These are phyloP conservation scores for Penicillium coprophilum DNA, from an alignment of 495 filamentous ascomycete species.

Conservation along the genomic window DNA sequence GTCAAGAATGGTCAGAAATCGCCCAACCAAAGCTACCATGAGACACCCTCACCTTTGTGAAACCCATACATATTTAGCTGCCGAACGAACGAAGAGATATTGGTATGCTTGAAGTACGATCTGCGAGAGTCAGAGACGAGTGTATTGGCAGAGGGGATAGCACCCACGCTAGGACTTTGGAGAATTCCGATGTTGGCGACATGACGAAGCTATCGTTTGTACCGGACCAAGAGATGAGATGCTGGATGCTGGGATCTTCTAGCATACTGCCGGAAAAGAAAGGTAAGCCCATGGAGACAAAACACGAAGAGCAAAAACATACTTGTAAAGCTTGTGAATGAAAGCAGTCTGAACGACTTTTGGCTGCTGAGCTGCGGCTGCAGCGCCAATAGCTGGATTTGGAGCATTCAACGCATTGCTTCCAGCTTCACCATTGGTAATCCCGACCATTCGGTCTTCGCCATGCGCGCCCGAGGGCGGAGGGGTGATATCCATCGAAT, in stretches of 20 bases:
- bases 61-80: conserved; percentile 99
- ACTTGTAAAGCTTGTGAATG: conserved; percentile 99
- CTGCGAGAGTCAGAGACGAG: conserved; percentile 27
- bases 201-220: conserved; percentile 97
- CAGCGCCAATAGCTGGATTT: conserved; percentile 59
- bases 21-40: neutral
- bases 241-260: conserved; percentile 87
- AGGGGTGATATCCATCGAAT: conserved; percentile 53
- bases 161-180: conserved; percentile 93
- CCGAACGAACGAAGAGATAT: conserved; percentile 96
- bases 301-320: conserved; percentile 32
- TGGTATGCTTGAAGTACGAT: conserved; percentile 98
- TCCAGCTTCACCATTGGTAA: conserved; percentile 45
- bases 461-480: conserved; percentile 45
- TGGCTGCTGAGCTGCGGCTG: conserved; percentile 86
- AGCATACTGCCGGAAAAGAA: conserved; percentile 76
- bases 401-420: conserved; percentile 35
- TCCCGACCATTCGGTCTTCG: conserved; percentile 46
- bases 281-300: conserved; percentile 7
- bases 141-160: conserved; percentile 5
- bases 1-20: conserved; percentile 14
- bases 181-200: conserved; percentile 95
- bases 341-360: conserved; percentile 99
- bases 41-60: conserved; percentile 78
- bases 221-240: conserved; percentile 92